These are phyloP conservation scores for Ogataea siamensis DNA, from an alignment of 805 yeast species.

Conservation along the genomic window DNA sequence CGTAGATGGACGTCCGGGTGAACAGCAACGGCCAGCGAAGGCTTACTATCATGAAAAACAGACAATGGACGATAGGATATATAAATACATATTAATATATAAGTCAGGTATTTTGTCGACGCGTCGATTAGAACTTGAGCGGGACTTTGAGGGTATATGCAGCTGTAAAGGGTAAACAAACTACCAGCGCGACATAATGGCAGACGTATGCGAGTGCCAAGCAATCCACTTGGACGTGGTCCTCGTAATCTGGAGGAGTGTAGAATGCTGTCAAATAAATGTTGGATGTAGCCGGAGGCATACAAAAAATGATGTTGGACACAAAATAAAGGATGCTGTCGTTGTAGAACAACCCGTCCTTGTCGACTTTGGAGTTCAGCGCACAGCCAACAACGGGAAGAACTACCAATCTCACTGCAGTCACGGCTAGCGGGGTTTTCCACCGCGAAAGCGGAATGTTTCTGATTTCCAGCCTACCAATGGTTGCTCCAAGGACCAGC, in stretches of 20 bases:
- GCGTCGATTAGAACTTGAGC: constrained; percentile 35
- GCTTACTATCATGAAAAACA: constrained; percentile 20
- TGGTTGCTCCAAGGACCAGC: constrained; percentile 79
- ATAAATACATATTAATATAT: not conserved
- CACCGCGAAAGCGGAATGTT: constrained; percentile 68
- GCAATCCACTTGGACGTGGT: constrained; percentile 76
- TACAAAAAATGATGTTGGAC: constrained; percentile 67
- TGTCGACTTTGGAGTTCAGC: constrained; percentile 58
- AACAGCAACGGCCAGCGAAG: constrained; percentile 25
- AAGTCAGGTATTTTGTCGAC: not conserved
- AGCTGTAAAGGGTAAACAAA: constrained; percentile 73
- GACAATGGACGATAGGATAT: too few relatives aligned
- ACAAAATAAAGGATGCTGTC: constrained; percentile 68
- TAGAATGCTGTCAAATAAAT: constrained; percentile 87
- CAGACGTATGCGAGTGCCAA: constrained; percentile 70
- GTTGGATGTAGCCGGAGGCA: constrained; percentile 87
- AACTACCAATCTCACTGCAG: constrained; percentile 56
- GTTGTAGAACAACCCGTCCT: constrained; percentile 61
- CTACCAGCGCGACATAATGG: constrained; percentile 66
- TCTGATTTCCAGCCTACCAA: constrained; percentile 66
- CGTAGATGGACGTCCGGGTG: constrained; percentile 23
- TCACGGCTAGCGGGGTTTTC: constrained; percentile 60
- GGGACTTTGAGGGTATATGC: constrained; percentile 62
- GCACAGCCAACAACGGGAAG: constrained; percentile 79
- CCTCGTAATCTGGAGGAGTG: constrained; percentile 58